Percentiles rank a stretch among this genome's conserved stretches.
These are phyloP conservation scores for Umbelopsis ramanniana DNA, from an alignment of 192 early-diverging fungal genomes.

Conservation along the genomic window DNA sequence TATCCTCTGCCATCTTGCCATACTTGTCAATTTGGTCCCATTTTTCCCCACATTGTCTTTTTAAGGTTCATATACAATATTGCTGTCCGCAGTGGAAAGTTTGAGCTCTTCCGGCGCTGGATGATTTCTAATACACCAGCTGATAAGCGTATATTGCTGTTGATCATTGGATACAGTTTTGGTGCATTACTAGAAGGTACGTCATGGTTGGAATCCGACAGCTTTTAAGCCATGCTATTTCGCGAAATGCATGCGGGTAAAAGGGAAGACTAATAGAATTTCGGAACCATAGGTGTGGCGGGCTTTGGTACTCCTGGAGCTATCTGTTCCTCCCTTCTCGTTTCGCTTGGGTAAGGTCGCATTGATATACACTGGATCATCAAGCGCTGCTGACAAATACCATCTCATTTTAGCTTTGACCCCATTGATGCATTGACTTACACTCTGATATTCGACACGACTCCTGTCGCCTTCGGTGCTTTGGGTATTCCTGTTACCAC, in stretches of 20 bases:
- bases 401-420: slow-evolving; percentile 29
- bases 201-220: background rate
- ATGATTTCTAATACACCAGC: slow-evolving; percentile 43
- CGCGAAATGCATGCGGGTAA: background rate
- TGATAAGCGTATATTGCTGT: slow-evolving; percentile 37
- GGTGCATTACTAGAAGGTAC: slow-evolving; percentile 27
- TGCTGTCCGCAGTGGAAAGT: slow-evolving; percentile 36
- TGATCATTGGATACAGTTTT: slow-evolving; percentile 38
- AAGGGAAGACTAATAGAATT: background rate
- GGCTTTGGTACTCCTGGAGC: slow-evolving; percentile 46
- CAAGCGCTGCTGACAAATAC: background rate
- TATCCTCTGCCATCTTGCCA: background rate
- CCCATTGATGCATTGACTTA: slow-evolving; percentile 38
- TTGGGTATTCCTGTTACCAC: slow-evolving; percentile 47
- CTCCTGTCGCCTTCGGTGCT: slow-evolving; percentile 42
- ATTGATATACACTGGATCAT: too few relatives aligned
- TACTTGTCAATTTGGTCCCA: background rate
- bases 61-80: slow-evolving; percentile 41
- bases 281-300: slow-evolving; percentile 32
- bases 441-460: slow-evolving; percentile 43
- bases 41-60: slow-evolving; percentile 1
- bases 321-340: slow-evolving; percentile 44
- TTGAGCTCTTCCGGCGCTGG: slow-evolving; percentile 46
- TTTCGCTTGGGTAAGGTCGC: slow-evolving; percentile 37
- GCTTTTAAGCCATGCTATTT: too few relatives aligned